Evolutionary conservation across 148 eudicot species (phyloP).

Genomic region (Rhododendron williamsianum): DNA sequence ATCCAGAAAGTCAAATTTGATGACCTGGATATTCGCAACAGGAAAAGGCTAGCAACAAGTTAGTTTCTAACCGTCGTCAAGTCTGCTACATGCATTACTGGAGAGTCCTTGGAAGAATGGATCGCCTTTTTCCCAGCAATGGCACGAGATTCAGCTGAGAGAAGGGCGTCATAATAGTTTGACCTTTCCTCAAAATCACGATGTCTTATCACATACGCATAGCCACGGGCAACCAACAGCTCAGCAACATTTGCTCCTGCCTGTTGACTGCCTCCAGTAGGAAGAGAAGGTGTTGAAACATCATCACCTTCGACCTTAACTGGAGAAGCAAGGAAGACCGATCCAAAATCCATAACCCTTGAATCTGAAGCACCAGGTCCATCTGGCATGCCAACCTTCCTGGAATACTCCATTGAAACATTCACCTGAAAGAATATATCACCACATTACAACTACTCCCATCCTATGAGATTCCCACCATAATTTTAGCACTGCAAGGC

Average conservation of each 20-base stretch:
- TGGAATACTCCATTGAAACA: conserved; percentile 96
- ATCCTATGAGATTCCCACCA: background rate
- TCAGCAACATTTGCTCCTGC: conserved; percentile 77
- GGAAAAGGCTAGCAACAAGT: background rate
- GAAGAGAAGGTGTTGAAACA: conserved; percentile 32
- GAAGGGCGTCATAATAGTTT: conserved; percentile 74
- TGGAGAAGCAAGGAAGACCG: conserved; percentile 69
- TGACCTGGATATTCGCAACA: conserved; percentile 2
- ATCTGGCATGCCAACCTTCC: conserved; percentile 54
- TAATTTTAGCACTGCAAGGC: background rate
- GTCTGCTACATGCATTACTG: conserved; percentile 65
- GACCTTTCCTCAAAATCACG: conserved; percentile 92
- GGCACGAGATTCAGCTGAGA: conserved; percentile 86
- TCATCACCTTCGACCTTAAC: conserved; percentile 54
- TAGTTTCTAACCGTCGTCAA: conserved; percentile 57
- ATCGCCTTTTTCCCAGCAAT: conserved; percentile 61
- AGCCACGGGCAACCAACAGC: conserved; percentile 77
- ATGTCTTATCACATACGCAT: conserved; percentile 66
- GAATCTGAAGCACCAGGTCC: conserved; percentile 46
- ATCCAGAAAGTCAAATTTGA: background rate
- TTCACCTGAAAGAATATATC: conserved; percentile 51
- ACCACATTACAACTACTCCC: conserved; percentile 8
- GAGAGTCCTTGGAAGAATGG: conserved; percentile 67
- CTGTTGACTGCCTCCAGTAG: conserved; percentile 46
- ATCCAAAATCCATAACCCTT: conserved; percentile 83